Base-by-base conservation (phyloP, 2,329 filamentous ascomycete species). In the Pestalotiopsis fici region DNA sequence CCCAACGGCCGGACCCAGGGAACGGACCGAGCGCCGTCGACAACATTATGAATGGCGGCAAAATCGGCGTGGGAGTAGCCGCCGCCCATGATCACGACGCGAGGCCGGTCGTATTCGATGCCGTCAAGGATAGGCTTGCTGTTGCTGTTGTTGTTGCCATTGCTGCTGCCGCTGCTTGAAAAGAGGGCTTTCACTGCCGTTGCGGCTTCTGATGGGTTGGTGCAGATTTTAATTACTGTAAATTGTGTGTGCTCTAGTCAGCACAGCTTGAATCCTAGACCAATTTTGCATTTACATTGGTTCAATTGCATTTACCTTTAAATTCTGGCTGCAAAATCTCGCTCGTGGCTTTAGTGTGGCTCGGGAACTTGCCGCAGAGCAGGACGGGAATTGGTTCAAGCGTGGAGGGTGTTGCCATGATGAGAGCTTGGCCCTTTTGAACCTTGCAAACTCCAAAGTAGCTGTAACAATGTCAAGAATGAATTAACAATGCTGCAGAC, bases 281-380 rank as follows among this genome's bases (percentile, higher is more conserved):
- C n/a, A n/a, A n/a, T n/a, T n/a, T n/a, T n/a, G n/a, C n/a, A n/a
- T n/a, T n/a, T n/a, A n/a, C n/a, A n/a, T n/a, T n/a, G n/a, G n/a
- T n/a, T n/a, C n/a, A n/a, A n/a, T 35, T 12, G 23, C 18, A 23
- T 35, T 37, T 39, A 59, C 67, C 64, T 55, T 54, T 13, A 23
- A 59, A 68, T n/a, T 68, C 67, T 2, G 67, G 67, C 39, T 60
- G 62, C 28, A 68, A 2, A 15, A 68, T 68, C 21, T 66, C 67
- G 4, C 31, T 59, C 39, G 65, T 66, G 23, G 67, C 65, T 37
- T 66, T 13, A 15, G 66, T 64, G 23, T 68, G 67, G 5, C 35
- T 55, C 3, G 67, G 67, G 28, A 64, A 62, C 43, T 66, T 66
- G 23, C 67, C 67, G 21, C 67, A 68, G 9, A 68, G 65, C 21